These are phyloP conservation scores for Melaleuca quinquenervia DNA, from an alignment of 345 rosid species.

Conservation along the genomic window DNA sequence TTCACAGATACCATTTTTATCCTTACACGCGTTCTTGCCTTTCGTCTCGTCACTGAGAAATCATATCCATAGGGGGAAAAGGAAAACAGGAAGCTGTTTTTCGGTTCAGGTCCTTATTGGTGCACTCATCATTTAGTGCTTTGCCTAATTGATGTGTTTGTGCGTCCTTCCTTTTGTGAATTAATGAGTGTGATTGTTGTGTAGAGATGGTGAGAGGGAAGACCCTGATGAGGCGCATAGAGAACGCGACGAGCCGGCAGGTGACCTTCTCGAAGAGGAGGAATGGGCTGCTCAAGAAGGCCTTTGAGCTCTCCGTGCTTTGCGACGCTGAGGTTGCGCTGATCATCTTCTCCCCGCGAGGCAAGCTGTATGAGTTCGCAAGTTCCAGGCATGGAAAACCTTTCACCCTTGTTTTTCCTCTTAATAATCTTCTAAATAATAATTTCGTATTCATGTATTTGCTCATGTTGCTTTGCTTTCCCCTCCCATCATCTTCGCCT, in stretches of 20 bases:
- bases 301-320: constrained; percentile 11
- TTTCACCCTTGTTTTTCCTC: neutral
- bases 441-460: neutral
- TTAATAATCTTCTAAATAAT: neutral
- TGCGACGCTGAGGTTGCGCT: constrained; percentile 9
- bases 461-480: neutral
- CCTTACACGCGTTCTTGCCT: neutral
- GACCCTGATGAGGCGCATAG: constrained; percentile 13
- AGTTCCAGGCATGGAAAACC: constrained; percentile 4
- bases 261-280: constrained; percentile 14
- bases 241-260: constrained; percentile 13
- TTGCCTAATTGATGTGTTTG: neutral
- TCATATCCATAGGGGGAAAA: neutral
- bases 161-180: neutral
- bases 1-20: neutral
- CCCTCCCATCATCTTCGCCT: neutral
- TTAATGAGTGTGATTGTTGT: neutral
- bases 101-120: neutral
- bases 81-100: neutral
- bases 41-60: neutral
- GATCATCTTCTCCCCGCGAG: constrained; percentile 6
- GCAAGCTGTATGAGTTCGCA: constrained; percentile 9
- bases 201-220: constrained; percentile 11
- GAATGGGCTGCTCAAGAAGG: constrained; percentile 10
- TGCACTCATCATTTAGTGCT: neutral